Percentiles rank a stretch among this genome's conserved stretches.
Conservation (phyloP, 2,329 filamentous ascomycete genomes). For the Alternaria incomplexa region DNA sequence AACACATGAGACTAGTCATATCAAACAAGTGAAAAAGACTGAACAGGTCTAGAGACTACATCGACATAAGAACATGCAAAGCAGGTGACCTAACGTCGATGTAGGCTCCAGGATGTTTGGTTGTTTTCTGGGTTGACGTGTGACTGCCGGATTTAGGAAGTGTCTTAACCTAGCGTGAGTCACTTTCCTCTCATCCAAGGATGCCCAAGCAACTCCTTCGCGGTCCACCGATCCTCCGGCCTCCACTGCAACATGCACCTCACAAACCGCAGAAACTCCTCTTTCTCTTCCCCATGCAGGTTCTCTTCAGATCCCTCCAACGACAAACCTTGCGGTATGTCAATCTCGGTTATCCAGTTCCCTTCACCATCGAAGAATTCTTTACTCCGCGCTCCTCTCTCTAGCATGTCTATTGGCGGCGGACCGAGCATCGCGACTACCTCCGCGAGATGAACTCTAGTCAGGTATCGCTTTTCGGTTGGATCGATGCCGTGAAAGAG, state of each 20-base stretch:
- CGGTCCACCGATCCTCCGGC: slow-evolving; percentile 38
- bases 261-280: slow-evolving; percentile 40
- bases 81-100: too few relatives aligned
- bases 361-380: slow-evolving; percentile 25
- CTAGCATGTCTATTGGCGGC: slow-evolving; percentile 21
- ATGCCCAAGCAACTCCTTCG: slow-evolving; percentile 15
- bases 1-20: not conserved
- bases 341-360: slow-evolving; percentile 22
- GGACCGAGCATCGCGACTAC: slow-evolving; percentile 29
- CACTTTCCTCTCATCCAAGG: not conserved
- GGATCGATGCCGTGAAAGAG: slow-evolving; percentile 35
- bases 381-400: slow-evolving; percentile 12
- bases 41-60: too few relatives aligned
- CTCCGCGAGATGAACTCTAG: slow-evolving; percentile 36
- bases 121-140: too few relatives aligned
- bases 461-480: slow-evolving; percentile 30
- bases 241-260: slow-evolving; percentile 46
- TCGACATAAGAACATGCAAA: too few relatives aligned
- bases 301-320: slow-evolving; percentile 23
- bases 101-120: too few relatives aligned
- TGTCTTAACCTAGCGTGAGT: not conserved
- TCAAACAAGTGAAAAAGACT: too few relatives aligned
- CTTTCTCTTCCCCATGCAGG: slow-evolving; percentile 30
- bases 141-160: not conserved
- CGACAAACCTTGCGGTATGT: slow-evolving; percentile 8